Conservation (phyloP, 2,329 filamentous ascomycete species). For the Colletotrichum phormii region DNA sequence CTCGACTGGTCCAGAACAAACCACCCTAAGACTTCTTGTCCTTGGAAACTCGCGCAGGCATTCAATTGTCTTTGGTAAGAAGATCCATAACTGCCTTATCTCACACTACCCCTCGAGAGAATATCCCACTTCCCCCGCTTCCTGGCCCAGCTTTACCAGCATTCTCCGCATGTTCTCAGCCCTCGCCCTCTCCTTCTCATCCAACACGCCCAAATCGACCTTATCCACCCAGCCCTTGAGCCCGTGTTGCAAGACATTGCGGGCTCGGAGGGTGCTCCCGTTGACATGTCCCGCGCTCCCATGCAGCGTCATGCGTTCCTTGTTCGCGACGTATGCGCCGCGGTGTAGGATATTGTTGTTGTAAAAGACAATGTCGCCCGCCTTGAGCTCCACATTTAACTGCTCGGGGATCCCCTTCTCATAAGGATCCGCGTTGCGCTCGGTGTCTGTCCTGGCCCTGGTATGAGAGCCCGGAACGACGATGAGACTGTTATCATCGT, state of each 20-base stretch:
- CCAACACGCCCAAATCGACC: conserved; percentile 65
- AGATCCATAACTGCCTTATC: conserved; percentile 15
- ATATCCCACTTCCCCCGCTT: conserved; percentile 72
- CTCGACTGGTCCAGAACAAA: conserved; percentile 2
- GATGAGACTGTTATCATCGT: conserved; percentile 78
- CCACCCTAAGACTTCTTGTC: conserved; percentile 7
- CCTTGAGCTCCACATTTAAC: conserved; percentile 72
- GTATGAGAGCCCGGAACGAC: conserved; percentile 82
- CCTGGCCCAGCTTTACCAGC: conserved; percentile 71
- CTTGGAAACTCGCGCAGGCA: conserved; percentile 11
- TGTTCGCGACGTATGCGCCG: conserved; percentile 70
- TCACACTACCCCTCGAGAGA: conserved; percentile 59
- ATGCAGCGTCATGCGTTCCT: conserved; percentile 78
- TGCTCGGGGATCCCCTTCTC: conserved; percentile 72
- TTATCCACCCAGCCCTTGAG: conserved; percentile 73
- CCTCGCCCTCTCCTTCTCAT: conserved; percentile 54
- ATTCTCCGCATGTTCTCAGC: conserved; percentile 74
- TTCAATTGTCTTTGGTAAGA: not conserved
- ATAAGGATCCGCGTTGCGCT: conserved; percentile 76
- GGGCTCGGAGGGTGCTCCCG: conserved; percentile 67
- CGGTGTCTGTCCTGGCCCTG: conserved; percentile 75
- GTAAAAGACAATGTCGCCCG: conserved; percentile 88
- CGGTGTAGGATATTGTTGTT: conserved; percentile 89
- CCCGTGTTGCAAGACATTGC: conserved; percentile 82
- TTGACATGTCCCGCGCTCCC: conserved; percentile 74